These are phyloP conservation scores for Blechomonas ayalai DNA, from an alignment of 208 protist genomes.

Conservation along the genomic window DNA sequence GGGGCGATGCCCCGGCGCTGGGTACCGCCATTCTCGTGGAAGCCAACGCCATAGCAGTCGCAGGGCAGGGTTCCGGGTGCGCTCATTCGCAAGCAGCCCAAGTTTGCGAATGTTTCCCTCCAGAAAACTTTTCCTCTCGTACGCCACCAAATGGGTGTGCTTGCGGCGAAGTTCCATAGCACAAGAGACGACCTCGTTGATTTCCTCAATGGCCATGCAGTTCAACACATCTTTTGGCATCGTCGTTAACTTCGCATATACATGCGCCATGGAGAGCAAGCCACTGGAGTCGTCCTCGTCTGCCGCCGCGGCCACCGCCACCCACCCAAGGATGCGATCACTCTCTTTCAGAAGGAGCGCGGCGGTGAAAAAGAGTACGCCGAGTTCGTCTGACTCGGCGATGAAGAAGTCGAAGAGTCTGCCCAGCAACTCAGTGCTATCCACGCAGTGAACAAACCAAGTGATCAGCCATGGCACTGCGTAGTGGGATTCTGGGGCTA, in stretches of 20 bases:
- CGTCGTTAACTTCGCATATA: slow-evolving; percentile 47
- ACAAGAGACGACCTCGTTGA: slow-evolving; percentile 31
- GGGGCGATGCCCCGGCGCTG: slow-evolving; percentile 17
- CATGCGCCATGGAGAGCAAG: slow-evolving; percentile 55
- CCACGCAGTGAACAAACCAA: slow-evolving; percentile 68
- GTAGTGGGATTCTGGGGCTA: slow-evolving; percentile 83
- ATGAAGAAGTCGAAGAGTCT: slow-evolving; percentile 79
- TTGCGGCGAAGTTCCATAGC: slow-evolving; percentile 18
- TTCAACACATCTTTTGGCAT: slow-evolving; percentile 40
- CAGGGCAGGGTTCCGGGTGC: slow-evolving; percentile 65
- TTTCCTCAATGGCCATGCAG: slow-evolving; percentile 7
- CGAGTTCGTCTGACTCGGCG: slow-evolving; percentile 21
- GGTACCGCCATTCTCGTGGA: slow-evolving; percentile 70
- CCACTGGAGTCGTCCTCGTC: slow-evolving; percentile 19
- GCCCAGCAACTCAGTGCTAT: slow-evolving; percentile 27
- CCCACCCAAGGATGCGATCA: slow-evolving; percentile 38
- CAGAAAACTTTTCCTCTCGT: slow-evolving; percentile 41
- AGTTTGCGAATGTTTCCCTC: slow-evolving; percentile 36
- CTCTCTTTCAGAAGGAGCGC: slow-evolving; percentile 54
- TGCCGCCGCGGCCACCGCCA: slow-evolving; percentile 19
- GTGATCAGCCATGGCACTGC: slow-evolving; percentile 83
- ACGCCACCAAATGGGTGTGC: slow-evolving; percentile 16
- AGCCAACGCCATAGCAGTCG: slow-evolving; percentile 54
- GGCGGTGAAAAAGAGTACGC: slow-evolving; percentile 70
- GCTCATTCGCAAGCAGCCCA: slow-evolving; percentile 46